phyloP scores from a whole-genome alignment of 352 stramenopile species.

The Phytophthora meadii region DNA sequence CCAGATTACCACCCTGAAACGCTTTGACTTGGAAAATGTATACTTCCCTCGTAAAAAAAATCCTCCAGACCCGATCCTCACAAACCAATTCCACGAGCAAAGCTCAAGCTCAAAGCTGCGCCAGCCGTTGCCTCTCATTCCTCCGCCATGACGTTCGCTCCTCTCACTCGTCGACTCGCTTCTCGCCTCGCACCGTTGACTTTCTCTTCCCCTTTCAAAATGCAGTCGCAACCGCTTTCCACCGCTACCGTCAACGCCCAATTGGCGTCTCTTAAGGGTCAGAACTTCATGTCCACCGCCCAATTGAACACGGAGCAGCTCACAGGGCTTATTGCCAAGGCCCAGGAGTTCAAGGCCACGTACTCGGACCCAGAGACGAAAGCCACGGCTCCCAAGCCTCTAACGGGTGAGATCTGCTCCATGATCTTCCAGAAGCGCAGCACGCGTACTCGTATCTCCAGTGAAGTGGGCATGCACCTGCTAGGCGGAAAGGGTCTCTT shows the following conservation, averaged over 20 bases:
- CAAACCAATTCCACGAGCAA: conserved; percentile 10
- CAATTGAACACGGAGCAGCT: conserved; percentile 64
- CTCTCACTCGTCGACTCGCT: conserved; percentile 35
- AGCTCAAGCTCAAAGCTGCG: conserved; percentile 7
- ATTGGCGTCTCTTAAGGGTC: conserved; percentile 57
- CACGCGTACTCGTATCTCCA: conserved; percentile 93
- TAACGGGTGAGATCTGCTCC: conserved; percentile 83
- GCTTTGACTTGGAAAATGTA: conserved; percentile 9
- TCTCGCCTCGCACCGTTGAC: conserved; percentile 1
- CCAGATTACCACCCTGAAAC: background rate
- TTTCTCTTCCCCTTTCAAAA: conserved; percentile 1
- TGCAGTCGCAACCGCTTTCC: conserved; percentile 22
- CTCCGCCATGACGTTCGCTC: conserved; percentile 23
- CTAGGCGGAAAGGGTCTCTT: conserved; percentile 97
- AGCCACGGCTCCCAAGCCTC: conserved; percentile 61
- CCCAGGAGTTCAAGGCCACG: conserved; percentile 70
- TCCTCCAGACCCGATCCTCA: conserved; percentile 3
- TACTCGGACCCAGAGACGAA: conserved; percentile 71
- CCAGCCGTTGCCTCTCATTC: background rate
- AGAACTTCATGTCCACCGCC: conserved; percentile 79
- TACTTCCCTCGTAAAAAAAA: conserved; percentile 1
- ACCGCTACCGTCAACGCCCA: conserved; percentile 35
- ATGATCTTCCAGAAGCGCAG: conserved; percentile 96
- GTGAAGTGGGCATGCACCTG: conserved; percentile 96
- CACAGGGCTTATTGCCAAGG: conserved; percentile 65